Percentiles rank a stretch among this genome's conserved stretches.
Evolutionary conservation across 306 rosid genomes (phyloP).

Genomic region (Ziziphus jujuba): DNA sequence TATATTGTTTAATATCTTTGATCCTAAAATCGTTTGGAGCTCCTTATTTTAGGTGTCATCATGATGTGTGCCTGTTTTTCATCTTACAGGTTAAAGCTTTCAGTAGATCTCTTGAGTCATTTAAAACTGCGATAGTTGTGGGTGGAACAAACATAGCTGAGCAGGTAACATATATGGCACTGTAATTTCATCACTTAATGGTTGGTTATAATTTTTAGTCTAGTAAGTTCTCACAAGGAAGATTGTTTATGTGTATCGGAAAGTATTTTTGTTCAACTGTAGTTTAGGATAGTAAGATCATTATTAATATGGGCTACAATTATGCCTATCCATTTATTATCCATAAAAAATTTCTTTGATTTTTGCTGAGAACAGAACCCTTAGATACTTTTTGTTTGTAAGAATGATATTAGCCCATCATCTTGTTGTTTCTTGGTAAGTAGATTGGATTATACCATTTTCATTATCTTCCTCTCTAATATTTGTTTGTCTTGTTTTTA

Average conservation of each 20-base stretch:
- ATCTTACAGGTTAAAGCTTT: conserved; percentile 78
- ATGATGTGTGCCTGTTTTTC: conserved; percentile 25
- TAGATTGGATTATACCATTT: neutral
- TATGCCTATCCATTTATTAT: neutral
- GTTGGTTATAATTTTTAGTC: conserved; percentile 7
- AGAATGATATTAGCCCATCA: neutral
- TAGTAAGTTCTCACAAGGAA: conserved; percentile 9
- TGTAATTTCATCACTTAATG: conserved; percentile 1
- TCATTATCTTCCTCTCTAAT: neutral
- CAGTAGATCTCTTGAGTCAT: conserved; percentile 68
- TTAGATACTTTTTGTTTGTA: neutral
- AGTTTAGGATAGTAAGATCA: conserved; percentile 2
- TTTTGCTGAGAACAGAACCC: neutral
- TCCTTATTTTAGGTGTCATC: neutral
- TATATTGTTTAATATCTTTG: neutral
- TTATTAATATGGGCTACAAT: conserved; percentile 1
- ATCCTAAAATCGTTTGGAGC: neutral
- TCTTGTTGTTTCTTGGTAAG: neutral
- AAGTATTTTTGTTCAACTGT: neutral
- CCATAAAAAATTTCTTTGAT: neutral
- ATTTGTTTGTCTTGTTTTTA: conserved; percentile 18
- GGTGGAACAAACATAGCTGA: conserved; percentile 83
- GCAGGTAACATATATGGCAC: conserved; percentile 56
- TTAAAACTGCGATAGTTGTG: conserved; percentile 81
- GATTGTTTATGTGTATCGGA: neutral